These are phyloP conservation scores for Carallia brachiata DNA, from an alignment of 345 rosid genomes.

Conservation along the genomic window DNA sequence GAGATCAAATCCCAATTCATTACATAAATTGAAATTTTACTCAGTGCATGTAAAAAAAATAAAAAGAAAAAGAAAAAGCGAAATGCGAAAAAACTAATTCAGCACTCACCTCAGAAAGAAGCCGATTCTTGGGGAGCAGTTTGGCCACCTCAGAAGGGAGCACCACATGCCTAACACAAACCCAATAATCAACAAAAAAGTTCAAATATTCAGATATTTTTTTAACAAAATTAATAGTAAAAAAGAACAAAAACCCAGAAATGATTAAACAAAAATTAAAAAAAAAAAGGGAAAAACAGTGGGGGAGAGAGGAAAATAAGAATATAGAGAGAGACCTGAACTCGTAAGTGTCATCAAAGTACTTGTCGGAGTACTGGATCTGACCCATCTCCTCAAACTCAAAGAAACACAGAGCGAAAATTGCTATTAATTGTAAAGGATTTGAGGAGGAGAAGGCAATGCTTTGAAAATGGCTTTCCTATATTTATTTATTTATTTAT, in stretches of 20 bases:
- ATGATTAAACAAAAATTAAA: no score
- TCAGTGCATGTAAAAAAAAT: not conserved
- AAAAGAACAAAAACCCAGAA: no score
- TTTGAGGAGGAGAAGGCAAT: no score
- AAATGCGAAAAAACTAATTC: not conserved
- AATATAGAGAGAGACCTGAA: constrained; percentile 44
- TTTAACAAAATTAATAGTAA: not conserved
- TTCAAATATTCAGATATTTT: not conserved
- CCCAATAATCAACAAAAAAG: not conserved
- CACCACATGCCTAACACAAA: constrained; percentile 76
- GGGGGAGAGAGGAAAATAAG: not conserved
- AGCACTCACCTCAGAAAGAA: constrained; percentile 76
- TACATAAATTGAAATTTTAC: no score
- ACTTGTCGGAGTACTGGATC: constrained; percentile 98
- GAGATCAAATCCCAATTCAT: no score
- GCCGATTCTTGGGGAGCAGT: constrained; percentile 87
- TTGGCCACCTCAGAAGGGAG: constrained; percentile 97
- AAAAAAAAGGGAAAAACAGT: no score
- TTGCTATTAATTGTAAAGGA: no score
- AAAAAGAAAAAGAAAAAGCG: not conserved
- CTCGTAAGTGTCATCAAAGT: constrained; percentile 87
- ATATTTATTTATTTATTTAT: no score
- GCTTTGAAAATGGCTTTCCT: no score
- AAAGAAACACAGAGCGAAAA: no score
- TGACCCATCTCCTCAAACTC: constrained; percentile 58